Evolutionary conservation across 192 early-diverging fungal species (phyloP).

Genomic region (Paraglomus brasilianum): DNA sequence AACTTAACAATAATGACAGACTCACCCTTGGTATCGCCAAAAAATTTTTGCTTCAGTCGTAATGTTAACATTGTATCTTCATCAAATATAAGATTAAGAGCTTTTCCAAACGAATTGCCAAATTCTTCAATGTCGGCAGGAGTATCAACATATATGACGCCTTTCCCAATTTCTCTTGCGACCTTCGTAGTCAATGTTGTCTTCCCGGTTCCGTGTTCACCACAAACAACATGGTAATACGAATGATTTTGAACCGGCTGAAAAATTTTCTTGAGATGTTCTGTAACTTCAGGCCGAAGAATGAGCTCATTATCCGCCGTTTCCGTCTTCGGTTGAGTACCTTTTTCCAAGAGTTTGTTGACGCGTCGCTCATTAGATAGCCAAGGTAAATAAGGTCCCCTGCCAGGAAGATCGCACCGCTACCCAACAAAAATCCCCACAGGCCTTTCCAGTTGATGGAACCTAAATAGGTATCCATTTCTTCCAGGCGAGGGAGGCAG

Average conservation of each 20-base stretch:
- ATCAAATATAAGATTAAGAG: slow-evolving; percentile 15
- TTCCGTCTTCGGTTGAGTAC: background rate
- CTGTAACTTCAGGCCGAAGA: background rate
- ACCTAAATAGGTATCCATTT: background rate
- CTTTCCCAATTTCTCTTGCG: slow-evolving; percentile 15
- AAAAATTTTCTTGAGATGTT: slow-evolving; percentile 16
- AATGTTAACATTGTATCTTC: slow-evolving; percentile 11
- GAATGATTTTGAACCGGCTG: background rate
- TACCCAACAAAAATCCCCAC: background rate
- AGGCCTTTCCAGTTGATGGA: background rate
- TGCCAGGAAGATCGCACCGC: background rate
- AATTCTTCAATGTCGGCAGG: slow-evolving; percentile 5
- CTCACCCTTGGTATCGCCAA: slow-evolving; percentile 1
- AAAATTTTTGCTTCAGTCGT: slow-evolving; percentile 1
- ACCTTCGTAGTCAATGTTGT: slow-evolving; percentile 17
- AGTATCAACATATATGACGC: slow-evolving; percentile 25
- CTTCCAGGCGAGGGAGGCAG: background rate
- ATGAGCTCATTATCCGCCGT: background rate
- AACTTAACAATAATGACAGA: slow-evolving; percentile 15
- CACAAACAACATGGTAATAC: slow-evolving; percentile 10
- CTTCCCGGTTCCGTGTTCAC: slow-evolving; percentile 29
- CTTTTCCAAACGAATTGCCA: slow-evolving; percentile 5
- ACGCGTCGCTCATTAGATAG: background rate
- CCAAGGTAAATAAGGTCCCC: background rate
- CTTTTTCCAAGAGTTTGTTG: background rate